A percentile compares a stretch with the other conserved stretches of the same genome.
These are phyloP conservation scores for Glebionis coronaria DNA, from an alignment of 129 eudicot genomes.

Conservation along the genomic window DNA sequence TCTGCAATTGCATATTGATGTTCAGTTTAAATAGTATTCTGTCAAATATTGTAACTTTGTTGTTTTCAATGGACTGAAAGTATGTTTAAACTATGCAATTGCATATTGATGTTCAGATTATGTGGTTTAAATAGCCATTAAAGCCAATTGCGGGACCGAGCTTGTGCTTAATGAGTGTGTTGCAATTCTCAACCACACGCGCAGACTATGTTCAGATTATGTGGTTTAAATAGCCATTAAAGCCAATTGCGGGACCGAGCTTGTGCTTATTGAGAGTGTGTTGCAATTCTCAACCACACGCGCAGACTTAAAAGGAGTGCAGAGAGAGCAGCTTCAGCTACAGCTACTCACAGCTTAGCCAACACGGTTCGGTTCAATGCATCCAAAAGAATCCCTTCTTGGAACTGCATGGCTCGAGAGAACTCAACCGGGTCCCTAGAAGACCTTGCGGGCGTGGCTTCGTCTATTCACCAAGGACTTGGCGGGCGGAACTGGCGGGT, in stretches of 20 bases:
- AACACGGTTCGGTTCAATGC: constrained; percentile 55
- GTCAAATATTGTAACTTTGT: too few relatives aligned
- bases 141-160: too few relatives aligned
- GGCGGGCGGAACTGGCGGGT: constrained; percentile 34
- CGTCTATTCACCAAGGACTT: constrained; percentile 53
- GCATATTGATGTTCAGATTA: too few relatives aligned
- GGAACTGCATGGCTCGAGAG: constrained; percentile 91
- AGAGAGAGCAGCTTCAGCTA: constrained; percentile 59
- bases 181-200: too few relatives aligned
- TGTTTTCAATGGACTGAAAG: too few relatives aligned
- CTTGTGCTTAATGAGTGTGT: too few relatives aligned
- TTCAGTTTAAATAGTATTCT: too few relatives aligned
- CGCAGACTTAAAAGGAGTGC: constrained; percentile 81
- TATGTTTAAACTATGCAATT: too few relatives aligned
- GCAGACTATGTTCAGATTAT: too few relatives aligned
- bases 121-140: too few relatives aligned
- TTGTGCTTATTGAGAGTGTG: constrained; percentile 84
- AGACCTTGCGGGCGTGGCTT: constrained; percentile 51
- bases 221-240: constrained; percentile 90
- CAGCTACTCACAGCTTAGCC: constrained; percentile 51
- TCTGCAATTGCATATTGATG: too few relatives aligned
- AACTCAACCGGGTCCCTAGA: constrained; percentile 89
- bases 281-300: constrained; percentile 81
- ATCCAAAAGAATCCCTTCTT: constrained; percentile 80
- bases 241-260: constrained; percentile 95